Base-by-base conservation (phyloP, 305 asterid genomes). In the Caryopteris hybrid region DNA sequence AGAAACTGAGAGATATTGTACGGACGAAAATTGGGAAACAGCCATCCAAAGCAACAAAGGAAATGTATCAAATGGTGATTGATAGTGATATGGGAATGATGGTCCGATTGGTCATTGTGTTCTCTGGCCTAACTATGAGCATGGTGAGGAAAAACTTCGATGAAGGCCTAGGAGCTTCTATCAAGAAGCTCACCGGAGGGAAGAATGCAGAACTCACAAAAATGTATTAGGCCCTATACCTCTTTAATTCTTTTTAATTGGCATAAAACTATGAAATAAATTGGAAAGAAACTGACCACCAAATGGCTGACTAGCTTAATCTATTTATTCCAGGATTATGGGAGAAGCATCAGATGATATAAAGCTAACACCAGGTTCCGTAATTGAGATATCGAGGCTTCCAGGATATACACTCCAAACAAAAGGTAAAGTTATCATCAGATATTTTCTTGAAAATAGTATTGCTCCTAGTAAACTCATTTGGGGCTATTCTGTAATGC, bases 111-210 rank as follows among this genome's bases (percentile, higher is more conserved):
- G 94, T 88, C 42, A 88, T 88, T 64, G 86, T 84, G 13, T 88
- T 79, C 84, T 74, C 84, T 13, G 54, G 79, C 80, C 86, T 90
- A 13, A 90, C 95, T 36, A 88, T 86, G 88, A 90, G 75, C 84
- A 86, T 84, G 91, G 89, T 86, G 11, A 82, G 86, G 69, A 87
- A 84, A 46, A 87, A 72, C 78, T 87, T 89, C 42, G 83, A 85
- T 27, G 91, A 84, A 77, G 87, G 91, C 54, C 68, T 87, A 0
- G 95, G 91, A 79, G 81, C 88, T 47, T 76, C 95, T 63, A 86
- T 90, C 69, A 86, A 86, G 90, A 90, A 86, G 75, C 88, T 88
- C 70, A 86, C 88, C 6, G 94, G 90, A 54, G 88, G 81, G 33
- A 90, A 82, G 80, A 80, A 84, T 38, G 87, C 79, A 31, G 86